A percentile compares a stretch with the other conserved stretches of the same genome.
These are phyloP conservation scores for Macrophomina tecta DNA, from an alignment of 2,329 filamentous ascomycete genomes.

Conservation along the genomic window DNA sequence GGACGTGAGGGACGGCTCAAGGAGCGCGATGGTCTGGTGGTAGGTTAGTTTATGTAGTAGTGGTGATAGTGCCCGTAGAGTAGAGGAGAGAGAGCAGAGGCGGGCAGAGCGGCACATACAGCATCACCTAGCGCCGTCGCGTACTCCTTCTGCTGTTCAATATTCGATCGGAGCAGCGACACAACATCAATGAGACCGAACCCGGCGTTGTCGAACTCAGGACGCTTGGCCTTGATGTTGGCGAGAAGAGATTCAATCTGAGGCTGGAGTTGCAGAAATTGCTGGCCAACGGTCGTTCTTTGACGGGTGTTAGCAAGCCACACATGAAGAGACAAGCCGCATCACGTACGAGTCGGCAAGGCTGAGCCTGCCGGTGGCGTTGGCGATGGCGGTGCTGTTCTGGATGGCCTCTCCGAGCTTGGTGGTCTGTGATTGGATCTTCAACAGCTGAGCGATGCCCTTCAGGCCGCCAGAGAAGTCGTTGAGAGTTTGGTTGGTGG, in stretches of 20 bases:
- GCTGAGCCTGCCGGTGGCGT: not conserved
- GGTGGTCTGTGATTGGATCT: constrained; percentile 14
- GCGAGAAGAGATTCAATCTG: constrained; percentile 19
- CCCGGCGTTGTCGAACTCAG: constrained; percentile 9
- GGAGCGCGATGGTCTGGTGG: not conserved
- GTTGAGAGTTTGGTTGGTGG: constrained; percentile 6
- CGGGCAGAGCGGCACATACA: not conserved
- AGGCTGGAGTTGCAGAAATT: constrained; percentile 7
- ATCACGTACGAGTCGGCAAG: constrained; percentile 8
- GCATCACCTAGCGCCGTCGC: constrained; percentile 9
- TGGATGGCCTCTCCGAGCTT: constrained; percentile 3
- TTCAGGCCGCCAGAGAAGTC: constrained; percentile 15
- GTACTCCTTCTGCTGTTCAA: not conserved
- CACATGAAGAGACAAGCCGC: too few species aligned
- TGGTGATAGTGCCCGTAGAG: not conserved
- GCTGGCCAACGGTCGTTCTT: constrained; percentile 15
- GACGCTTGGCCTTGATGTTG: constrained; percentile 20
- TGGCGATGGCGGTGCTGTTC: constrained; percentile 4
- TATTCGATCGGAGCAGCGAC: constrained; percentile 2
- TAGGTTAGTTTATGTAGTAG: not conserved
- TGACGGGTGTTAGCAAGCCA: not conserved
- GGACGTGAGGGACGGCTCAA: constrained; percentile 4
- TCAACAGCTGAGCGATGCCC: constrained; percentile 11
- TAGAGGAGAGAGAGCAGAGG: not conserved
- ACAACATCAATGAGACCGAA: constrained; percentile 20